Percentiles rank a stretch among this genome's conserved stretches.
Conservation (phyloP, 2,329 filamentous ascomycete species). For the Plectosphaerella plurivora region DNA sequence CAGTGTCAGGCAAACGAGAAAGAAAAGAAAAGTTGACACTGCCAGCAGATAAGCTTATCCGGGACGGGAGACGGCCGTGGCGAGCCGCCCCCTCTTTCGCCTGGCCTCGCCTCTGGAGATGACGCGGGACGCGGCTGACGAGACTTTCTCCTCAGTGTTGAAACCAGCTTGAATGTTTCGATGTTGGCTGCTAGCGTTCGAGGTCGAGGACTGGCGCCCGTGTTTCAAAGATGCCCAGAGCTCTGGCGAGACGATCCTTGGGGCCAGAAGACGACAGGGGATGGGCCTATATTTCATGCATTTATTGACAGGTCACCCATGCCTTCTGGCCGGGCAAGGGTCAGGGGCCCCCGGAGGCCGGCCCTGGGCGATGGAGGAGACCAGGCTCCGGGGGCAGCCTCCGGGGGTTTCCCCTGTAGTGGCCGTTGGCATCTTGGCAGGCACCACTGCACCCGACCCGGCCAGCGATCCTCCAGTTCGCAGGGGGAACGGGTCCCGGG, state of each 20-base stretch:
- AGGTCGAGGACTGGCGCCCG: neutral
- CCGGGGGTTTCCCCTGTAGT: neutral
- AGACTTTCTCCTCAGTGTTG: neutral
- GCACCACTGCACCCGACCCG: neutral
- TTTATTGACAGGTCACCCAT: conserved; percentile 11
- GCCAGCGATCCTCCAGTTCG: neutral
- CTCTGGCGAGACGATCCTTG: neutral
- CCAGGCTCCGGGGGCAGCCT: neutral
- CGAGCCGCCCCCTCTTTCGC: too few relatives aligned
- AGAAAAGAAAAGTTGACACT: too few relatives aligned
- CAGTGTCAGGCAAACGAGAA: too few relatives aligned
- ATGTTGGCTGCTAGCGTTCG: neutral
- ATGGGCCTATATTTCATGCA: conserved; percentile 13
- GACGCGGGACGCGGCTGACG: neutral
- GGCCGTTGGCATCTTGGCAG: neutral
- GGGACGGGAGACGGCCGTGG: too few relatives aligned
- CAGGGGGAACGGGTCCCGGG: neutral
- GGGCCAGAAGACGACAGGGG: conserved; percentile 1
- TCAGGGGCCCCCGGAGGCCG: neutral
- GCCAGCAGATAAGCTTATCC: too few relatives aligned
- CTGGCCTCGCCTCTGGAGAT: neutral
- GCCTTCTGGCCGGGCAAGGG: neutral
- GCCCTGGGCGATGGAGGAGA: neutral
- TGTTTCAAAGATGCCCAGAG: conserved; percentile 2
- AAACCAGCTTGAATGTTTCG: neutral